Conservation (phyloP, 495 filamentous ascomycete genomes). For the Aspergillus cavernicola region DNA sequence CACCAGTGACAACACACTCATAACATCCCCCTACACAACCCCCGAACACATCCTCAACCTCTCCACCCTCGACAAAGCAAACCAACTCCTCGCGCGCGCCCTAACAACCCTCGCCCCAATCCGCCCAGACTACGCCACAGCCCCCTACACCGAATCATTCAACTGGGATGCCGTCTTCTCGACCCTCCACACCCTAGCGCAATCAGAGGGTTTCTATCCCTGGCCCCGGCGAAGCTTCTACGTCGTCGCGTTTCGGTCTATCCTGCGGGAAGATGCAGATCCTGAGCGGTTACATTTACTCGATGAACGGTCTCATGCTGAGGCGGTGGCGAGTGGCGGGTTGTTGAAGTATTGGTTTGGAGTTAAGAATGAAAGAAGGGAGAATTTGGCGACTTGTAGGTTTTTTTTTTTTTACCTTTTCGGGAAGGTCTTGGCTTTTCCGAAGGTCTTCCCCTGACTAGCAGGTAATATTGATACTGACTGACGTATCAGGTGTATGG, state of each 20-base stretch:
- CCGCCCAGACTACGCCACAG: conserved; percentile 70
- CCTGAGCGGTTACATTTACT: conserved; percentile 58
- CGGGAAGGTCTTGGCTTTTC: too few relatives aligned
- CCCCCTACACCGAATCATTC: conserved; percentile 68
- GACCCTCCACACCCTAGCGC: conserved; percentile 41
- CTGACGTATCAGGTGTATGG: conserved; percentile 53
- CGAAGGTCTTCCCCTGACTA: too few relatives aligned
- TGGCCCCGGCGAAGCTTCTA: conserved; percentile 72
- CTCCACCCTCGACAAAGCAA: conserved; percentile 55
- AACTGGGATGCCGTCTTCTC: conserved; percentile 68
- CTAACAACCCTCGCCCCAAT: conserved; percentile 58
- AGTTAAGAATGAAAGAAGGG: conserved; percentile 54
- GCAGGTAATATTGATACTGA: too few relatives aligned
- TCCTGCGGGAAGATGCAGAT: conserved; percentile 57
- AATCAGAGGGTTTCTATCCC: conserved; percentile 34
- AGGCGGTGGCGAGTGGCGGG: conserved; percentile 75
- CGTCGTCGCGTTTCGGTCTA: conserved; percentile 77
- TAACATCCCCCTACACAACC: conserved; percentile 72
- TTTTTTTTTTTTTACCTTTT: background rate
- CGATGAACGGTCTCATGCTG: conserved; percentile 71
- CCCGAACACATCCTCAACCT: conserved; percentile 68
- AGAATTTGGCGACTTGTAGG: conserved; percentile 72
- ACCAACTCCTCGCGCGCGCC: conserved; percentile 66
- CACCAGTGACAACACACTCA: conserved; percentile 33
- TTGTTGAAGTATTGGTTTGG: conserved; percentile 90